Evolutionary conservation across 345 rosid species (phyloP).

Genomic region (Eucalyptus polyanthemos): DNA sequence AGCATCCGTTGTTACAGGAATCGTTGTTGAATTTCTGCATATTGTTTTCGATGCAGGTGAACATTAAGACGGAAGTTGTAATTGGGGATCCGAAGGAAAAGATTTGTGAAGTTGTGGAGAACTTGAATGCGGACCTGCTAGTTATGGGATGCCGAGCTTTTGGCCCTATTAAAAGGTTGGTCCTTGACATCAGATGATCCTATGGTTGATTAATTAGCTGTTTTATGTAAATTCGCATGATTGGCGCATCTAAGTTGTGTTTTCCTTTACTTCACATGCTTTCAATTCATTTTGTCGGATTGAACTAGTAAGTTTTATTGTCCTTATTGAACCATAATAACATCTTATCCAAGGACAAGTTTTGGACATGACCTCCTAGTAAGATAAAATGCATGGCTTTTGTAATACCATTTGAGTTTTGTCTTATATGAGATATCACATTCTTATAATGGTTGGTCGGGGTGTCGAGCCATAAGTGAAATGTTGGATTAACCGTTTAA

Average conservation of each 20-base stretch:
- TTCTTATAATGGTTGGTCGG: not conserved
- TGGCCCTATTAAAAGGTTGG: slow-evolving; percentile 79
- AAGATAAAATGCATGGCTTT: not conserved
- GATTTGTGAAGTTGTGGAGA: slow-evolving; percentile 64
- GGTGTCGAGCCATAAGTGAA: not conserved
- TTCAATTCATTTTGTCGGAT: not conserved
- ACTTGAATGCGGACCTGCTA: slow-evolving; percentile 54
- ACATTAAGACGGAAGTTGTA: slow-evolving; percentile 57
- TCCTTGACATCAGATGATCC: not conserved
- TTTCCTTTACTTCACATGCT: not conserved
- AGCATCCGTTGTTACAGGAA: not conserved
- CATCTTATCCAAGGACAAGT: not conserved
- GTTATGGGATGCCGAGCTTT: slow-evolving; percentile 75
- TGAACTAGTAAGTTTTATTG: not conserved
- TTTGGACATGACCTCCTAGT: not conserved
- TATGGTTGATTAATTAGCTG: not conserved
- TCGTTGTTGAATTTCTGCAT: not conserved
- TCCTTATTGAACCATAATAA: not conserved
- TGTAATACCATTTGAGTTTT: not conserved
- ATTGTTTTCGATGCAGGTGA: slow-evolving; percentile 19
- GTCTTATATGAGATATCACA: not conserved
- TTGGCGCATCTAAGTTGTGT: not conserved
- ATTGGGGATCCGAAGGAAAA: slow-evolving; percentile 83
- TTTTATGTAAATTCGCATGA: not conserved
- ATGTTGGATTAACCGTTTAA: not conserved